These are phyloP conservation scores for Trichaptum fuscoviolaceum DNA, from an alignment of 768 basidiomycete genomes.

Conservation along the genomic window DNA sequence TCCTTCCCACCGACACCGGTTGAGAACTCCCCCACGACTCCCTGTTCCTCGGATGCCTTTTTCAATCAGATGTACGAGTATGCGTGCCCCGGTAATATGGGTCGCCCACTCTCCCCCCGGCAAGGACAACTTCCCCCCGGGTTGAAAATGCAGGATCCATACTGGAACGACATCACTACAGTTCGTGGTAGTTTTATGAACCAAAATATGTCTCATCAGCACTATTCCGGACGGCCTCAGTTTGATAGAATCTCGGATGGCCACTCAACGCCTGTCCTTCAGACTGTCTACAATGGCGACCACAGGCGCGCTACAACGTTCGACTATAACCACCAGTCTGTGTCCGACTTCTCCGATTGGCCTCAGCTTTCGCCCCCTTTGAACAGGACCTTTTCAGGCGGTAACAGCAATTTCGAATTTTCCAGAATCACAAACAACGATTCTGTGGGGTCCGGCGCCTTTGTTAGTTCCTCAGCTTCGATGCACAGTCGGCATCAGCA, in stretches of 20 bases:
- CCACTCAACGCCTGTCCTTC: background rate
- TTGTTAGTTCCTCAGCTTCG: background rate
- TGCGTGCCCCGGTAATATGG: background rate
- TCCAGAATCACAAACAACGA: background rate
- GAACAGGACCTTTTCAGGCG: background rate
- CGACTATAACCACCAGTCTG: background rate
- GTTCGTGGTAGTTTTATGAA: background rate
- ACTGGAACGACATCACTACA: background rate
- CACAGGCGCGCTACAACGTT: background rate
- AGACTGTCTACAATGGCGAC: background rate
- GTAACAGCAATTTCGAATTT: background rate
- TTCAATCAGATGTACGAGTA: slow-evolving; percentile 9
- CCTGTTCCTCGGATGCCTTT: slow-evolving; percentile 10
- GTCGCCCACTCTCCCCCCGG: background rate
- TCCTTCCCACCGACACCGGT: slow-evolving; percentile 5
- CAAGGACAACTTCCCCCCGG: background rate
- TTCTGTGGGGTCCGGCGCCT: background rate
- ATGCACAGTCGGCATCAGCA: background rate
- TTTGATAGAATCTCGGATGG: background rate
- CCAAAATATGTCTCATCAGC: background rate
- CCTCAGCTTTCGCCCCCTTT: background rate
- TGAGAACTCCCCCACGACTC: slow-evolving; percentile 11
- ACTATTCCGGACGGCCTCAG: background rate
- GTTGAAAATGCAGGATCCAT: background rate
- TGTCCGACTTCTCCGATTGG: background rate